These are phyloP conservation scores for Macrotyloma uniflorum DNA, from an alignment of 306 rosid species.

Conservation along the genomic window DNA sequence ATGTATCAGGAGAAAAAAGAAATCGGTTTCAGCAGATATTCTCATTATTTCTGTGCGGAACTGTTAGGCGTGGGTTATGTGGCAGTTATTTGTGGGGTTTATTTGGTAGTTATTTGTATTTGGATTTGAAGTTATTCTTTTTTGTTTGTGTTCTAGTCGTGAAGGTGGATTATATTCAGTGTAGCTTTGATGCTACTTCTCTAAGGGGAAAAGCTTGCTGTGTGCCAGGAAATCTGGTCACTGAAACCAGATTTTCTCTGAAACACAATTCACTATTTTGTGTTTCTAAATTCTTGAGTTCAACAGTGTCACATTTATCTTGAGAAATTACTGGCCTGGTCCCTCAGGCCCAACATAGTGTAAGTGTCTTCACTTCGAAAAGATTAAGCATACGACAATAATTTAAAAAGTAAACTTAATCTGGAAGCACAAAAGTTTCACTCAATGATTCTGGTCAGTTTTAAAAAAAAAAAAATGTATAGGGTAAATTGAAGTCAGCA, in stretches of 20 bases:
- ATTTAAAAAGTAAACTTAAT: conserved; percentile 20
- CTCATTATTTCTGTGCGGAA: background rate
- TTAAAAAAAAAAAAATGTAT: background rate
- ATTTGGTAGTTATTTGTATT: background rate
- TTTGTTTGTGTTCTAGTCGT: background rate
- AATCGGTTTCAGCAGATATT: background rate
- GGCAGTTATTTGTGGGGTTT: background rate
- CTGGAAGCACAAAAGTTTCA: conserved; percentile 11
- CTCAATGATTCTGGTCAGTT: background rate
- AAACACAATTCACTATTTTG: background rate
- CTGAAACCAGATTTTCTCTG: background rate
- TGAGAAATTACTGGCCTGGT: conserved; percentile 8
- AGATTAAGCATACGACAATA: background rate
- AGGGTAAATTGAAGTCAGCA: background rate
- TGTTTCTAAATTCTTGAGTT: background rate
- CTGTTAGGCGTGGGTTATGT: background rate
- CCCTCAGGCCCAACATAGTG: background rate
- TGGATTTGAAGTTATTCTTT: background rate
- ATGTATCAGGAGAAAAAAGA: background rate
- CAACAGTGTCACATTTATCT: background rate
- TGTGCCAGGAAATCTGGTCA: background rate
- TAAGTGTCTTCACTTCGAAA: background rate
- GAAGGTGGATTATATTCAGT: background rate
- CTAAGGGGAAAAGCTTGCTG: background rate
- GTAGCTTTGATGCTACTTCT: background rate